Base-by-base conservation (phyloP, 495 filamentous ascomycete genomes). In the Trichoderma parareesei region DNA sequence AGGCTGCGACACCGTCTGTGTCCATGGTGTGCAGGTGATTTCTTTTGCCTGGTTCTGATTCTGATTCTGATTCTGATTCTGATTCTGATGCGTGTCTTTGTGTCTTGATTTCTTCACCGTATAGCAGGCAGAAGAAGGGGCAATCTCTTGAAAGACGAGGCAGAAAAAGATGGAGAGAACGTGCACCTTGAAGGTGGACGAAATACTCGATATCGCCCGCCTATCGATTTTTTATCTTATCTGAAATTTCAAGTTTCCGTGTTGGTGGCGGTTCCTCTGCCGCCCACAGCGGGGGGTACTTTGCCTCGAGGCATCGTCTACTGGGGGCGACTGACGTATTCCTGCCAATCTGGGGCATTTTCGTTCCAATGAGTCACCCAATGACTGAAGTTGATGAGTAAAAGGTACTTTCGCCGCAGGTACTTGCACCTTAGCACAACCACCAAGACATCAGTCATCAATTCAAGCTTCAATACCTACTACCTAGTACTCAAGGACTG, bases 21-120 rank as follows among this genome's bases (percentile, higher is more conserved):
- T 18, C 68, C 44, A 3, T 74, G 27, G 27, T 14, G 70, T 67
- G 38, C 59, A 62, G 38, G 60, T 55, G 7, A 27, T 27, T 20
- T 55, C 6, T 27, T 55, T 55, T 55, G n/a, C 48, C 7, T 37
- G 8, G 37, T 37, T 57, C 53, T 57, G 11, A 11, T 35, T 33
- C 3, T 7, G 7, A 1, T 38, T 57, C 27, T 37, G 1, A 13
- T 18, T 57, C 6, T 57, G 11, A 13, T 18, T 57, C 6, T 57
- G 11, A 7, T 33, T 0, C 9, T 9, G 16, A 18, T 18, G 10
- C 16, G 13, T 46, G 9, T 46, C 43, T 46, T 46, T 46, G 10
- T 46, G 10, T 11, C 13, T 27, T 27, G 27, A 27, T 27, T 27
- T 27, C 0, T 27, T 27, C 27, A 27, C 27, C 27, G 27, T 27